Evolutionary conservation across 805 yeast species (phyloP), one percentile per base, ranked within the genome.

Genomic region (Myxozyma neglecta): DNA sequence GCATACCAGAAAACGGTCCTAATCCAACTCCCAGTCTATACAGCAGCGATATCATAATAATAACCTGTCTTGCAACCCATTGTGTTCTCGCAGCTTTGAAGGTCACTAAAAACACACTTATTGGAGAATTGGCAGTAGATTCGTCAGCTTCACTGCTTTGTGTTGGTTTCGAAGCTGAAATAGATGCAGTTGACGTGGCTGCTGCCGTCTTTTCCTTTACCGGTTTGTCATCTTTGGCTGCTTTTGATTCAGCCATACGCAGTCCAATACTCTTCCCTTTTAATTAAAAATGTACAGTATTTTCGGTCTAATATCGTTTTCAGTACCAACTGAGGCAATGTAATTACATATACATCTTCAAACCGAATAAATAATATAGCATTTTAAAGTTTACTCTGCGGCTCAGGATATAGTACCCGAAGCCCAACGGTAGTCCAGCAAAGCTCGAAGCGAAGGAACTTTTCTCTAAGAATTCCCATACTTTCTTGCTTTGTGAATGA

Each of bases 21-120:
- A 92, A 77, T 0, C 97, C 97, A 24, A 93, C 86, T 0, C 96
- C 96, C 56, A 89, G 81, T 65, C 96, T 80, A 1, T 91, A 80
- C 10, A 93, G 83, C 4, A 92, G 73, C 1, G 96, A 90, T 63
- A 89, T 83, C 53, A 89, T 75, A 2, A 89, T 67, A 29, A 70
- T 68, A 50, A 90, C 83, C 72, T 90, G 89, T 55, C 94, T 78
- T 0, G 94, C 93, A 5, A 89, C 86, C 97, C 97, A 92, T 78
- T 90, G 97, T 70, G 87, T 89, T 39, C 86, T 89, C 0, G 93
- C 92, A 49, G 86, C 84, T 69, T 85, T 85, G 72, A 90, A 91
- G 10, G 90, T 89, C 24, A 83, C 82, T n/a, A 91, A 75, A 67
- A 90, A 85, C 70, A 88, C 94, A 69, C 86, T 84, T 45, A 90